Base-by-base conservation (phyloP, 176 grass and related monocot species). In the Neostapfia colusana region DNA sequence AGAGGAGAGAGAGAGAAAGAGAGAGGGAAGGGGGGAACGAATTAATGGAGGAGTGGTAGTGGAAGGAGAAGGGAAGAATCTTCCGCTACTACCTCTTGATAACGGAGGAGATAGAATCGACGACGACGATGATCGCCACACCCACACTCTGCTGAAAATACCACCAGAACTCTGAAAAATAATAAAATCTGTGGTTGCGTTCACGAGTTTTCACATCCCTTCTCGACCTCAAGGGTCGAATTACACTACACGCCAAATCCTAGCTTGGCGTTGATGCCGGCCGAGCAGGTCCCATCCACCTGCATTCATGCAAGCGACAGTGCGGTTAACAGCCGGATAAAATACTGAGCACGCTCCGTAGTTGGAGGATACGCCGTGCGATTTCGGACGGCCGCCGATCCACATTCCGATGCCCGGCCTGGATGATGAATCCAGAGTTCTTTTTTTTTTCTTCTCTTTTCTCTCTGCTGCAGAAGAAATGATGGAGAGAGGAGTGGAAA, bases 331-430 rank as follows among this genome's bases (percentile, higher is more conserved):
- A 72, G 8, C 37, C 59, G 60, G 53, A 62, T 25, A 66, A 58
- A 67, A 27, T 18, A 20, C 4, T 51, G 16, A n/a, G n/a, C n/a
- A n/a, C n/a, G n/a, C 12, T 16, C 0, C 39, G 68, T 68, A 83
- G 15, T 53, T 53, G 63, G 69, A 83, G 24, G 75, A 88, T 83
- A 79, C 79, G 85, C 80, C 75, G 49, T 54, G 72, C 18, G 72
- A 70, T 64, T 70, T 77, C 77, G 79, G 54, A 75, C 54, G 75
- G 62, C 75, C 45, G 43, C 51, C 44, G 80, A 74, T 84, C 75
- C 75, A 88, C 70, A 84, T 84, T 88, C 75, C 63, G 69, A 88
- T 79, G 81, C 86, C 24, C n/a, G n/a, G n/a, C 65, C 48, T 16
- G 1, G 10, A 21, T 57, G 54, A 57, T 57, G 49, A 61, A 73